Evolutionary conservation across 805 yeast species (phyloP), one percentile per base, ranked within the genome.

Genomic region (Candida adriatica): DNA sequence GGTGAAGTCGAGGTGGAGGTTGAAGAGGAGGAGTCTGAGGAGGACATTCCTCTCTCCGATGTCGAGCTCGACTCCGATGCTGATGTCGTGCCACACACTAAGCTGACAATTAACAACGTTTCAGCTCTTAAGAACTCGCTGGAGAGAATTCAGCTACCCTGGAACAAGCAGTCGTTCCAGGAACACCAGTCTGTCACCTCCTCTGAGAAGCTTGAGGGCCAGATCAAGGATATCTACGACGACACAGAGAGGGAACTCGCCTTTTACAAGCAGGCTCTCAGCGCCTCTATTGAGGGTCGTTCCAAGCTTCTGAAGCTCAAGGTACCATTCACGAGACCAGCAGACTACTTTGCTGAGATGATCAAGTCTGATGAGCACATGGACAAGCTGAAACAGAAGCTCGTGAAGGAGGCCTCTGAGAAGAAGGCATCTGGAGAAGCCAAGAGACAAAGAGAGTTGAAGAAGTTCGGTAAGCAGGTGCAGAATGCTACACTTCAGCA

Each of bases 321-420:
- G 52, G 76, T 90, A 19, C 86, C 96, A 38, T 23, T 70, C 69
- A 45, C 68, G 73, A 75, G 99, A 58, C 99, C 99, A 21, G 64
- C 75, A 50, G 99, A 92, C 57, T 92, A 85, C 59, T 92, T 92
- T 64, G 99, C 99, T 13, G 99, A 92, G 62, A 92, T 92, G 99
- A 84, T 87, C 38, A 92, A 92, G 65, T 79, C 88, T 33, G 99
- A 92, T 59, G 96, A 86, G 58, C 99, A 92, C 60, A 92, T 92
- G 99, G 96, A 86, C 53, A 84, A 76, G 61, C 71, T 92, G 53
- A 87, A 86, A 68, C 64, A 67, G 51, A 86, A 84, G 59, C 69
- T 90, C 47, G 25, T 23, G 25, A 70, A 75, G 42, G 96, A 86
- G 56, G 81, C 80, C 18, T 68, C 79, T 35, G 82, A 80, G 56